Base-by-base conservation (phyloP, 495 filamentous ascomycete species). In the Penicillium antarcticum region DNA sequence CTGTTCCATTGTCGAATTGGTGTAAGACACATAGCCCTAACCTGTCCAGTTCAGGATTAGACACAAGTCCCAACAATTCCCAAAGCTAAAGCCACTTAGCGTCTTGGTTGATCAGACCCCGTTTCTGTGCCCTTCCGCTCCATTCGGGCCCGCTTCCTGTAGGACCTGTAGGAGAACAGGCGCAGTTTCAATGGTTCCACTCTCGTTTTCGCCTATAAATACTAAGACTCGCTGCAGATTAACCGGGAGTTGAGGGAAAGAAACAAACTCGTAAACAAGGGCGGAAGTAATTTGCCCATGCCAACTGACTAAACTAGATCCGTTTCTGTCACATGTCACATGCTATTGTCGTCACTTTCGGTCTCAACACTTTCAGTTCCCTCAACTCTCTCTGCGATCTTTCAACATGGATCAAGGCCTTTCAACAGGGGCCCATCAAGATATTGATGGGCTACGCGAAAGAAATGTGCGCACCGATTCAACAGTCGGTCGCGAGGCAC, bases 361-460 rank as follows among this genome's bases (percentile, higher is more conserved):
- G 9, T 29, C 42, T 58, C 54, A 57, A 57, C 55, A 48, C 32
- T 50, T 52, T 51, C 42, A 38, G 45, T 55, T 56, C 33, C 45
- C 43, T 53, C 56, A 50, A 53, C 55, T 52, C 37, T 38, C 47
- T 49, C 34, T 37, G 37, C 17, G 18, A 24, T 38, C 21, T 34
- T 7, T 54, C 60, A 71, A 62, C 54, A 76, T 76, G 71, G 67
- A 72, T 63, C 60, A 65, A 56, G 67, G 68, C 65, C 64, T 65
- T 62, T 70, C 69, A 71, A 74, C 72, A 69, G 70, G 71, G 61
- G 57, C 71, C 56, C 68, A 63, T 61, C 66, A 67, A 46, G 42
- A 49, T 16, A 57, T 55, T 55, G 62, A 68, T 52, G 74, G 73
- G 33, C 68, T 80, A 34, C 70, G 77, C 37, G 77, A 79, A 64